Evolutionary conservation across 1,139 yeast species (phyloP).

Genomic region (Scheffersomyces quercinus): DNA sequence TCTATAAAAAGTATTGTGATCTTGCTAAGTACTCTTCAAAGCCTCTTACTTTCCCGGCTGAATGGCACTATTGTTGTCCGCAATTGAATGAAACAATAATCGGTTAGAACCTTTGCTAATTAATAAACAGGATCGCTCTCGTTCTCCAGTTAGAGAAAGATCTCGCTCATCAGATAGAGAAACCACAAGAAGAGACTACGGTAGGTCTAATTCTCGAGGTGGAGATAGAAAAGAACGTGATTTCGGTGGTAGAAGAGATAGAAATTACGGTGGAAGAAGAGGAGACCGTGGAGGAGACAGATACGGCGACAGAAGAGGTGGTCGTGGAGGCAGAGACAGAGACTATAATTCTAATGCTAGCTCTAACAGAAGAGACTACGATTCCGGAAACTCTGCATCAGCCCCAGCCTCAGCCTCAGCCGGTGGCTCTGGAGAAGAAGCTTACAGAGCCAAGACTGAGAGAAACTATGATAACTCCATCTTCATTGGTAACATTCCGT

Average conservation of each 20-base stretch:
- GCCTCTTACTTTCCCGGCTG: neutral
- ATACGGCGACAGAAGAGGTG: slow-evolving; percentile 20
- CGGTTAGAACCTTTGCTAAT: slow-evolving; percentile 8
- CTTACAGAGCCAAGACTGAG: slow-evolving; percentile 45
- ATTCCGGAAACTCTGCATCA: slow-evolving; percentile 6
- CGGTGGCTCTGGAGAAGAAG: slow-evolving; percentile 29
- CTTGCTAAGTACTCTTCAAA: neutral
- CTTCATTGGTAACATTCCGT: slow-evolving; percentile 75
- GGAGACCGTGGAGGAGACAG: slow-evolving; percentile 26
- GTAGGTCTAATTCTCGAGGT: slow-evolving; percentile 27
- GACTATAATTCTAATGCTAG: slow-evolving; percentile 9
- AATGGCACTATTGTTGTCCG: neutral
- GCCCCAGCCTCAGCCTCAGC: slow-evolving; percentile 16
- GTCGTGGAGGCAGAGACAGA: slow-evolving; percentile 18
- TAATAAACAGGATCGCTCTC: slow-evolving; percentile 44
- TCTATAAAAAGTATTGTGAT: neutral
- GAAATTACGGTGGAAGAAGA: slow-evolving; percentile 18
- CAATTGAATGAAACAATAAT: neutral
- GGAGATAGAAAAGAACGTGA: slow-evolving; percentile 17
- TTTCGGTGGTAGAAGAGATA: slow-evolving; percentile 19
- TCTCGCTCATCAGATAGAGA: slow-evolving; percentile 24
- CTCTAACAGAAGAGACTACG: slow-evolving; percentile 24
- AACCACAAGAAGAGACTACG: slow-evolving; percentile 18
- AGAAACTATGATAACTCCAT: slow-evolving; percentile 70
- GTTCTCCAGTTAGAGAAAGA: slow-evolving; percentile 46